A percentile compares a stretch with the other conserved stretches of the same genome.
Evolutionary conservation across 1,284 basidiomycete species (phyloP).

Genomic region (Cryptococcus depauperatus): DNA sequence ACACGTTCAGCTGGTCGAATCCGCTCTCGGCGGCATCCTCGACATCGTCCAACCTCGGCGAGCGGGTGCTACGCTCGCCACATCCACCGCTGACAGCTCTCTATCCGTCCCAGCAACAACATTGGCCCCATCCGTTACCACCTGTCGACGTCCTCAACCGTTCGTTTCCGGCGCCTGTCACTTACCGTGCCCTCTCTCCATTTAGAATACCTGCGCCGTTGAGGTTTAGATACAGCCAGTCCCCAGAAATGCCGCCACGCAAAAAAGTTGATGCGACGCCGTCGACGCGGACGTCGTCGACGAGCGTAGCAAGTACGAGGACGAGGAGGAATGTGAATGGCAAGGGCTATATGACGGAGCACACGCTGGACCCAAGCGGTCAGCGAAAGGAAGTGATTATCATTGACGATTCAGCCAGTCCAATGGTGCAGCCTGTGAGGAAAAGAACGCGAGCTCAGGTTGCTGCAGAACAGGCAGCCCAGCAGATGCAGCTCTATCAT

Average conservation of each 20-base stretch:
- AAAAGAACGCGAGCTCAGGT: conserved; percentile 37
- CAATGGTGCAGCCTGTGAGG: conserved; percentile 23
- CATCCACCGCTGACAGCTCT: conserved; percentile 1
- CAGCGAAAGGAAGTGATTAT: conserved; percentile 40
- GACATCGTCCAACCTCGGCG: conserved; percentile 8
- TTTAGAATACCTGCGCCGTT: conserved; percentile 37
- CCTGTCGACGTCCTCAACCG: too few species aligned
- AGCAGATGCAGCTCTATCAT: conserved; percentile 6
- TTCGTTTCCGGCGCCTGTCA: conserved; percentile 4
- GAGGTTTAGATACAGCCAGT: conserved; percentile 36
- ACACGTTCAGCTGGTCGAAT: not conserved
- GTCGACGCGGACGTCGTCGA: conserved; percentile 7
- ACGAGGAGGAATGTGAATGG: conserved; percentile 13
- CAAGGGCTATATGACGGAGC: conserved; percentile 40
- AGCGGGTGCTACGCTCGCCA: conserved; percentile 3
- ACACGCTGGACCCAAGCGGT: conserved; percentile 36
- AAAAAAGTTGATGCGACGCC: conserved; percentile 23
- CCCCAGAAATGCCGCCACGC: conserved; percentile 37
- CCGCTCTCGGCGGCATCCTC: conserved; percentile 8
- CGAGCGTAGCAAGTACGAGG: conserved; percentile 4
- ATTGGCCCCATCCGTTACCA: conserved; percentile 5
- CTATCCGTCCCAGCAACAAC: conserved; percentile 1
- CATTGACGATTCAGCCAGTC: conserved; percentile 34
- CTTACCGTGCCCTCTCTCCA: conserved; percentile 19
- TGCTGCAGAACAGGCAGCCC: conserved; percentile 27